These are phyloP conservation scores for Aureobasidium namibiae DNA, from an alignment of 2,329 filamentous ascomycete genomes.

Conservation along the genomic window DNA sequence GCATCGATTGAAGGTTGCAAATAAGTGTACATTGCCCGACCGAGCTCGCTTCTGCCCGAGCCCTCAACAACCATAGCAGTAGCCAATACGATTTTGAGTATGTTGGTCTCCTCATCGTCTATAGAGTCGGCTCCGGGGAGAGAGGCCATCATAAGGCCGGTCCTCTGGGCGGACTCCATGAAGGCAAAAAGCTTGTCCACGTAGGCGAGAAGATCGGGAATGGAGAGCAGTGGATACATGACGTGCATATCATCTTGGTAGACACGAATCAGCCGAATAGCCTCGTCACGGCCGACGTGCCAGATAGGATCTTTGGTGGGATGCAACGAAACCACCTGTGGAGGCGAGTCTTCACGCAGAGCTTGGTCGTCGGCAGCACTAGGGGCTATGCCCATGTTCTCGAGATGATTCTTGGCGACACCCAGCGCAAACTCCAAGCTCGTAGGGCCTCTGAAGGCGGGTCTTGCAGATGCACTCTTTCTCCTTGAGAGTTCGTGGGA, in stretches of 20 bases:
- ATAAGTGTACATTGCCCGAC: slow-evolving; percentile 64
- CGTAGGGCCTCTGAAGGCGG: slow-evolving; percentile 73
- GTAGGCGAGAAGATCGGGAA: slow-evolving; percentile 62
- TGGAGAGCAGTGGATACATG: slow-evolving; percentile 82
- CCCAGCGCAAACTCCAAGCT: slow-evolving; percentile 79
- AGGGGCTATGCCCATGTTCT: slow-evolving; percentile 77
- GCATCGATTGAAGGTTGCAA: slow-evolving; percentile 65
- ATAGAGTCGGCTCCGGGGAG: slow-evolving; percentile 51
- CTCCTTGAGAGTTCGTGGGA: slow-evolving; percentile 15
- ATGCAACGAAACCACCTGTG: slow-evolving; percentile 26
- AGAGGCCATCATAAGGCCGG: slow-evolving; percentile 48
- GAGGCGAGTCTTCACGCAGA: slow-evolving; percentile 41
- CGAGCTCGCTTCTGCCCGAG: slow-evolving; percentile 68
- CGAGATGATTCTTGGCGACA: slow-evolving; percentile 76
- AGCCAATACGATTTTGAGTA: slow-evolving; percentile 78
- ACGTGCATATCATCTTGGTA: slow-evolving; percentile 87
- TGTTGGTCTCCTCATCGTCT: slow-evolving; percentile 55
- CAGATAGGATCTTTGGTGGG: slow-evolving; percentile 67
- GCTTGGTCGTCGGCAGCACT: slow-evolving; percentile 38
- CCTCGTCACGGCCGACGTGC: slow-evolving; percentile 68
- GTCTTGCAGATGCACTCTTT: slow-evolving; percentile 28
- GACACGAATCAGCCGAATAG: slow-evolving; percentile 65
- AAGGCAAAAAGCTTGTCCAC: slow-evolving; percentile 62
- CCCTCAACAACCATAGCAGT: slow-evolving; percentile 70
- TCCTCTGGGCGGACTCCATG: slow-evolving; percentile 57